Evolutionary conservation across 306 rosid species (phyloP), one percentile per base, ranked within the genome.

Genomic region (Purshia tridentata): DNA sequence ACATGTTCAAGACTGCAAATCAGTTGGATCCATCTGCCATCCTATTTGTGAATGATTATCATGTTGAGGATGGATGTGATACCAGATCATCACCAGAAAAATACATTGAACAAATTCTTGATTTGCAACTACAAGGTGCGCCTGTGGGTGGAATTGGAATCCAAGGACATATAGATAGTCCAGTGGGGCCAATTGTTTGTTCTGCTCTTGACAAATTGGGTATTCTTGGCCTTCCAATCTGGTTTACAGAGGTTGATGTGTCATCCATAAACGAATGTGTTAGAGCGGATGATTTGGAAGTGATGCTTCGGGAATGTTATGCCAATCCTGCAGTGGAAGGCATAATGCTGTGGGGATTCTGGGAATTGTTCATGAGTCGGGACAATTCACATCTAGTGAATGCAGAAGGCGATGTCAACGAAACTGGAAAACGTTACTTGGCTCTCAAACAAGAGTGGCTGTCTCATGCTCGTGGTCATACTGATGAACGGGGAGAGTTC

Each of bases 161-260:
- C 73, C 98, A 89, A 76, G 97, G 95, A 57, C 99, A 94, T 72
- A 91, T 91, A 70, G 97, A 88, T 10, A 83, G 81, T 80, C 99
- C 98, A 39, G 86, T 90, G 63, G 99, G 96, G 67, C 90, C 96
- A n/a, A 51, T 91, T 62, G 86, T 94, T 55, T 83, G 85, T 81
- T 79, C 91, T 46, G 92, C 96, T 49, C 83, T 88, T 46, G 96
- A 94, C 48, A 84, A 85, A 72, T 59, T 94, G 62, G 96, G 93
- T 6, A 79, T 84, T 49, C 86, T 94, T 41, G 98, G 97, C 46
- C 67, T 91, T 8, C 96, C 95, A 72, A 80, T 95, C 62, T 95
- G 99, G 99, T 88, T 90, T 19, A 91, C 99, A 1, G 98, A 91
- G 75, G 89, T 95, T 47, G 98, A 95, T 51, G 95, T 90, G 18